Evolutionary conservation across 768 basidiomycete genomes (phyloP), one percentile per base, ranked within the genome.

Genomic region (Russula lepida): DNA sequence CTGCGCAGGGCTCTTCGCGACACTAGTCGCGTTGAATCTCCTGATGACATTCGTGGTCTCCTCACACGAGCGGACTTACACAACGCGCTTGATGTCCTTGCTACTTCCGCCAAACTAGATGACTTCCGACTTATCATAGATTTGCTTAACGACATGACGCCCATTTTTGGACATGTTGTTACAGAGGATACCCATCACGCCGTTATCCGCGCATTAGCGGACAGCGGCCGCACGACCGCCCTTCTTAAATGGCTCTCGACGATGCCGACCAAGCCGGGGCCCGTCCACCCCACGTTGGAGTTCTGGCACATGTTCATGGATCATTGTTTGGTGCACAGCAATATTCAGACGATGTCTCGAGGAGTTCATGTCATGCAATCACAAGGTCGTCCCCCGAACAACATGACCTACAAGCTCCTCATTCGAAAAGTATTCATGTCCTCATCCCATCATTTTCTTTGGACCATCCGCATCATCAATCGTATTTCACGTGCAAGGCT

Each of bases 301-400:
- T 83, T 84, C 59, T 83, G 83, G 74, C 80, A 85, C 63, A 61
- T 76, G 11, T 77, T 84, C 63, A 71, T 88, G 37, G 73, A 79
- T 39, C 70, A 69, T 19, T 78, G 76, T 59, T 65, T 43, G 65
- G 67, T 15, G 15, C 48, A 60, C 25, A 44, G 44, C 39, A 49
- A 46, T 9, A 25, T 64, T 30, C 53, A 52, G 28, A 41, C 32
- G 21, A 66, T 66, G 65, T 66, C 59, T 23, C 54, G 19, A 33
- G 59, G 55, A 11, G 32, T 46, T 2, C 28, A 33, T 5, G 6
- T 50, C 60, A 77, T 77, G 76, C 71, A 68, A 43, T 68, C 71
- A 32, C 68, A 75, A 32, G 77, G 79, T 44, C 71, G 75, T 54
- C 70, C 69, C 47, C 79, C 82, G 6, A 75, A 73, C 23, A 76